These are phyloP conservation scores for Fraxinus paxiana DNA, from an alignment of 305 asterid genomes.

Conservation along the genomic window DNA sequence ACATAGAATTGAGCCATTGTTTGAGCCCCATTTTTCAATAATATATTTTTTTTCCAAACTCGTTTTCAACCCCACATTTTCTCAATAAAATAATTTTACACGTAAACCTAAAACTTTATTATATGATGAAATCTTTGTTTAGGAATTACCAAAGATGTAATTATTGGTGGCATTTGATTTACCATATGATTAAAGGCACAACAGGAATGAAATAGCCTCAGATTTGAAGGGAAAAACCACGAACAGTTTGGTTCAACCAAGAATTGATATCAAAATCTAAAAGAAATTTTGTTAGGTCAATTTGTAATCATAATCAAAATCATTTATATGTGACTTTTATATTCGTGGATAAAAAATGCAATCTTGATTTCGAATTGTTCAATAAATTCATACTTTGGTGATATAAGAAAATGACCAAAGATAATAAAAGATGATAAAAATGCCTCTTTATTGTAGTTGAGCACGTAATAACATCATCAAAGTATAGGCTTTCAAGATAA, in stretches of 20 bases:
- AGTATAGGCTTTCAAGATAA: neutral
- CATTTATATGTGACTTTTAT: neutral
- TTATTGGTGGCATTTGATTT: neutral
- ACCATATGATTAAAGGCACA: neutral
- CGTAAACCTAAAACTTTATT: neutral
- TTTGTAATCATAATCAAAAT: neutral
- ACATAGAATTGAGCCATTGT: neutral
- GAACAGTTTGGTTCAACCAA: neutral
- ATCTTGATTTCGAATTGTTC: neutral
- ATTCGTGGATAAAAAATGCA: neutral
- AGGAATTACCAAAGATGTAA: neutral
- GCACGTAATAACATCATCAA: neutral
- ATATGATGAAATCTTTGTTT: neutral
- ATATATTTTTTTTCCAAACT: neutral
- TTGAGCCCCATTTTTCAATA: neutral
- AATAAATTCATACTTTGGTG: neutral
- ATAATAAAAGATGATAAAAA: neutral
- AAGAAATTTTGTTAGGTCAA: neutral
- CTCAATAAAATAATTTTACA: neutral
- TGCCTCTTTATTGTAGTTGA: neutral
- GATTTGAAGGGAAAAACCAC: neutral
- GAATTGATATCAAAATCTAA: neutral
- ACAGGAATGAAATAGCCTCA: neutral
- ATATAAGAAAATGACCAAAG: neutral
- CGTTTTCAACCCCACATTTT: neutral